Conservation (phyloP, 2,329 filamentous ascomycete genomes). For the Ilyonectria sp. region DNA sequence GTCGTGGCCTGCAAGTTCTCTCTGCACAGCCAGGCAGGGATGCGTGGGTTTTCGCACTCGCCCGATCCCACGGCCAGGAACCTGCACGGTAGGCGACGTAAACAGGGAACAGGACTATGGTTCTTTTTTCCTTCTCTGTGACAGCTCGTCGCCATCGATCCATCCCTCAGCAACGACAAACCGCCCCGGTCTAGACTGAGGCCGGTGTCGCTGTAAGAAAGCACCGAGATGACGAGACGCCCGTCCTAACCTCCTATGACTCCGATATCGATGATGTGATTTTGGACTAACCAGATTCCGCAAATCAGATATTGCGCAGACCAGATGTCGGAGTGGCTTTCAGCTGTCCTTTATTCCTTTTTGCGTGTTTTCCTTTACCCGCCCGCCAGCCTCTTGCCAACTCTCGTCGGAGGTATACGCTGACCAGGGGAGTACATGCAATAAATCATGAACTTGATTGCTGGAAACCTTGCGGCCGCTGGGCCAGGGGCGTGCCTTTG, state of each 20-base stretch:
- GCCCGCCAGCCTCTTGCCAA: not conserved
- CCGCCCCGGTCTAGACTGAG: not conserved
- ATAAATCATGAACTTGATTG: slow-evolving; percentile 7
- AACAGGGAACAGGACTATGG: slow-evolving; percentile 11
- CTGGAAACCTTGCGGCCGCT: slow-evolving; percentile 27
- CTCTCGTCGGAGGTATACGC: not conserved
- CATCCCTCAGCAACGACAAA: not conserved
- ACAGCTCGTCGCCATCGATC: slow-evolving; percentile 11
- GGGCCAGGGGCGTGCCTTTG: slow-evolving; percentile 4
- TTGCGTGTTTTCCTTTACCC: not conserved
- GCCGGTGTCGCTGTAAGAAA: slow-evolving; percentile 26
- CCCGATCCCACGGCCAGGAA: slow-evolving; percentile 33
- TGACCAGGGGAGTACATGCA: slow-evolving; percentile 16
- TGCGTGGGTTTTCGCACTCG: slow-evolving; percentile 24
- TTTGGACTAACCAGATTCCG: slow-evolving; percentile 17
- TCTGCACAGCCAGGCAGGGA: slow-evolving; percentile 22
- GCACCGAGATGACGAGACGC: slow-evolving; percentile 7
- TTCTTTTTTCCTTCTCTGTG: not conserved
- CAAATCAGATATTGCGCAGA: slow-evolving; percentile 19
- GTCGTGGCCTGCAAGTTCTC: slow-evolving; percentile 1
- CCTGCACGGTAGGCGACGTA: slow-evolving; percentile 21
- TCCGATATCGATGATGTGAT: slow-evolving; percentile 26
- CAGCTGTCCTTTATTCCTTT: not conserved
- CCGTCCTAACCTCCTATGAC: not conserved
- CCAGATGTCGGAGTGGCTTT: not conserved